phyloP scores from a whole-genome alignment of 2,329 filamentous ascomycete genomes.

The Stachybotrys echinatus region DNA sequence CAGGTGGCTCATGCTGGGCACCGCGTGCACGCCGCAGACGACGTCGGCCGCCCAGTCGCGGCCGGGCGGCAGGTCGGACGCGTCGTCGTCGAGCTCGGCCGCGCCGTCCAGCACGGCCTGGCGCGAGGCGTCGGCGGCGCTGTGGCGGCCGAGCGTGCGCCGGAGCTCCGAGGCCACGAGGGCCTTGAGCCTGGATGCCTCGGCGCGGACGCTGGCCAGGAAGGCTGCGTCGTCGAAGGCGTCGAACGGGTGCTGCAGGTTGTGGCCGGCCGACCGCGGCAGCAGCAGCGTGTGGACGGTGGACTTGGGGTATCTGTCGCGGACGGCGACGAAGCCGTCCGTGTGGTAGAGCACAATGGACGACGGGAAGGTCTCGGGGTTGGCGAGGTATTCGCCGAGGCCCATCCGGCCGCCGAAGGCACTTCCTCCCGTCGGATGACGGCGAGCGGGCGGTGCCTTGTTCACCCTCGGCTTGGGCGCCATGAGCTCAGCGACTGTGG shows the following conservation, averaged over 20 bases:
- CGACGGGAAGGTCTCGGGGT: conserved; percentile 56
- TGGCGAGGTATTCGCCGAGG: conserved; percentile 60
- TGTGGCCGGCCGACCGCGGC: conserved; percentile 60
- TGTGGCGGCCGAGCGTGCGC: conserved; percentile 59
- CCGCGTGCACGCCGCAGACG: conserved; percentile 74
- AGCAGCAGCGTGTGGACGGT: conserved; percentile 84
- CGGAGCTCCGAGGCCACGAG: conserved; percentile 73
- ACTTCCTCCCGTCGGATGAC: conserved; percentile 14
- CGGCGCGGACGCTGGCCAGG: conserved; percentile 54
- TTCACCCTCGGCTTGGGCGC: conserved; percentile 26
- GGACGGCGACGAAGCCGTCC: conserved; percentile 67
- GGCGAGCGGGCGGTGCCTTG: conserved; percentile 8
- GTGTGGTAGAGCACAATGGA: conserved; percentile 62
- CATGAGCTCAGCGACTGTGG: conserved; percentile 31
- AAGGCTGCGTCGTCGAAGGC: conserved; percentile 69
- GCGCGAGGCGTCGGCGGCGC: conserved; percentile 56
- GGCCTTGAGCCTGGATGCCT: conserved; percentile 54
- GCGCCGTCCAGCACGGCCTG: conserved; percentile 62
- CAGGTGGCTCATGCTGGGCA: conserved; percentile 86
- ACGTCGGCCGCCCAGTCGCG: conserved; percentile 76
- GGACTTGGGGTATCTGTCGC: conserved; percentile 82
- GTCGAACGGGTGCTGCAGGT: conserved; percentile 66
- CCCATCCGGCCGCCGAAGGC: conserved; percentile 51
- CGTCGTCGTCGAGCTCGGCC: conserved; percentile 8
- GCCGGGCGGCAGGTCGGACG: conserved; percentile 55